Percentiles rank a stretch among this genome's conserved stretches.
These are phyloP conservation scores for Adansonia madagascariensis DNA, from an alignment of 441 rosid genomes.

Conservation along the genomic window DNA sequence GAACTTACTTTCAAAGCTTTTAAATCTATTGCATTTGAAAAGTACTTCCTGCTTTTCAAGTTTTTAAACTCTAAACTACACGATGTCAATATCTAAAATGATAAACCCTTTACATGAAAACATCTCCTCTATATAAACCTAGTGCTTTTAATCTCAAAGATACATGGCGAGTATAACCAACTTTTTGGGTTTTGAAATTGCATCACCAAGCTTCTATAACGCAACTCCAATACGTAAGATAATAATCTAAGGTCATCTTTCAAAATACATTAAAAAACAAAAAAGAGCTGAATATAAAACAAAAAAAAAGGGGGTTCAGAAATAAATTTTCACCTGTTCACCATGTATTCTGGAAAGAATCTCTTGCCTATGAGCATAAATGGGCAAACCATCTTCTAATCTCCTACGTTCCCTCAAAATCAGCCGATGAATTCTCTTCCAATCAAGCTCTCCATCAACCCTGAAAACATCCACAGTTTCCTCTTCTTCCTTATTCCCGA, in stretches of 20 bases:
- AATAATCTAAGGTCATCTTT: neutral
- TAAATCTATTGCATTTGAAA: neutral
- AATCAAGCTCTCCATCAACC: constrained; percentile 42
- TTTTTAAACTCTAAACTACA: neutral
- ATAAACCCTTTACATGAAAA: neutral
- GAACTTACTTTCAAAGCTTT: constrained; percentile 5
- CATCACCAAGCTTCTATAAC: neutral
- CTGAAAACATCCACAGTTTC: constrained; percentile 37
- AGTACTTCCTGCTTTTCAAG: constrained; percentile 7
- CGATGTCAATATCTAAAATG: neutral
- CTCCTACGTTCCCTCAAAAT: constrained; percentile 68
- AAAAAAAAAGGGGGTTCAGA: neutral
- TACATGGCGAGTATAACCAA: neutral
- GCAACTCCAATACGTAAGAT: neutral
- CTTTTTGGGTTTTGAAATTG: neutral
- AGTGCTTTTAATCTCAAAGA: constrained; percentile 5
- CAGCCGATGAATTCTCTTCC: constrained; percentile 55
- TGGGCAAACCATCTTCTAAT: constrained; percentile 70
- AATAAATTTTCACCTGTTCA: constrained; percentile 47
- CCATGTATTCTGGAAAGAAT: constrained; percentile 51
- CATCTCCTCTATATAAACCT: neutral
- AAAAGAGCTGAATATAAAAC: neutral
- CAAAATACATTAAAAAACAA: neutral
- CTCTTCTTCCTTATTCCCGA: constrained; percentile 22
- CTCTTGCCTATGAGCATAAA: constrained; percentile 51